Conservation (phyloP, 2,329 filamentous ascomycete genomes). For the Sclerotinia sclerotiorum region DNA sequence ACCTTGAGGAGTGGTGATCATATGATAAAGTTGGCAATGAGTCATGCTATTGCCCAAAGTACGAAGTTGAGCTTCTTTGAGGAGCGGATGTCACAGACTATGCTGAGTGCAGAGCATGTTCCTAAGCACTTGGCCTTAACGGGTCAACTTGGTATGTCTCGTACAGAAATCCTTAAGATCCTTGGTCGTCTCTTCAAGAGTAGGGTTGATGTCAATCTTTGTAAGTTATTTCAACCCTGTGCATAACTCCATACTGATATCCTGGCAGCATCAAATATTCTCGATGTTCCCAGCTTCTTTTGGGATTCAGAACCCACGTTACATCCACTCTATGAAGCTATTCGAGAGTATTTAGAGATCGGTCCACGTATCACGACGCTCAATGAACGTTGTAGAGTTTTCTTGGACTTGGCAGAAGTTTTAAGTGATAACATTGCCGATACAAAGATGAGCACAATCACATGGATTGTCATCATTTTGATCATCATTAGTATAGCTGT, state of each 20-base stretch:
- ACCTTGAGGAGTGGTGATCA: conserved; percentile 91
- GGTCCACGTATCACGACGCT: conserved; percentile 93
- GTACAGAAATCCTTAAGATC: conserved; percentile 89
- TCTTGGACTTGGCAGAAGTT: conserved; percentile 94
- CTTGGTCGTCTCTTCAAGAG: conserved; percentile 89
- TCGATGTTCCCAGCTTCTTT: conserved; percentile 96
- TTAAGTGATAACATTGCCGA: conserved; percentile 89
- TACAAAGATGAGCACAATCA: conserved; percentile 92
- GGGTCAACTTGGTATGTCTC: conserved; percentile 85
- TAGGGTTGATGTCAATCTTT: conserved; percentile 94
- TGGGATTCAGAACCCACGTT: conserved; percentile 97
- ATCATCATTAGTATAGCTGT: conserved; percentile 90
- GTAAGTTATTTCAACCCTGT: conserved; percentile 55
- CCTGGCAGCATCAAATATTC: conserved; percentile 78
- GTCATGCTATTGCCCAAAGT: conserved; percentile 94
- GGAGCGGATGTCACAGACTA: conserved; percentile 91
- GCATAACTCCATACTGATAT: conserved; percentile 28
- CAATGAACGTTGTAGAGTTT: conserved; percentile 94
- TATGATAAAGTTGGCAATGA: conserved; percentile 98
- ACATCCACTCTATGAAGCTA: conserved; percentile 88
- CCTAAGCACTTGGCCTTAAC: conserved; percentile 86
- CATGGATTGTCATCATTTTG: conserved; percentile 96
- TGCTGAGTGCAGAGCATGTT: conserved; percentile 89
- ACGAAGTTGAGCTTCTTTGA: conserved; percentile 97
- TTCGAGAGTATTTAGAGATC: conserved; percentile 97